Percentiles rank a stretch among this genome's conserved stretches.
phyloP scores from a whole-genome alignment of 2,329 filamentous ascomycete genomes.

The Alternaria postmessia region DNA sequence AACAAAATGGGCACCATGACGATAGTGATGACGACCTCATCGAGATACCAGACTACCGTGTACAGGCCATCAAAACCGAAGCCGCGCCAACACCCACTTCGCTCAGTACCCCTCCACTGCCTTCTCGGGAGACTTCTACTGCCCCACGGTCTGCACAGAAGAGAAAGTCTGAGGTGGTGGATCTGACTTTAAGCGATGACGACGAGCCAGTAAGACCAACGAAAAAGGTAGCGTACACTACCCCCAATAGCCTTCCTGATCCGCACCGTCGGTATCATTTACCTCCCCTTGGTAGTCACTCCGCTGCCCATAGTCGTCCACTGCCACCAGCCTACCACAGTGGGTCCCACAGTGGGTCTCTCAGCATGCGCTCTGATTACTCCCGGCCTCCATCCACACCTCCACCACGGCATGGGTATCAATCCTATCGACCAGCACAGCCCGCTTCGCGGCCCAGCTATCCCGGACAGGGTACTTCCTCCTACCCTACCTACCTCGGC shows the following conservation, averaged over 20 bases:
- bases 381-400: slow-evolving; percentile 35
- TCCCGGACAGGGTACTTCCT: slow-evolving; percentile 36
- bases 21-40: slow-evolving; percentile 57
- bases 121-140: slow-evolving; percentile 54
- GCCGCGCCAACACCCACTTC: slow-evolving; percentile 47
- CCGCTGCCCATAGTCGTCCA: slow-evolving; percentile 29
- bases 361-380: slow-evolving; percentile 26
- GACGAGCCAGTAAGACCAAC: slow-evolving; percentile 53
- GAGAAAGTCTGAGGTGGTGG: slow-evolving; percentile 57
- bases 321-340: slow-evolving; percentile 23
- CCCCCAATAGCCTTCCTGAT: slow-evolving; percentile 48
- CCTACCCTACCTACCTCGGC: slow-evolving; percentile 38
- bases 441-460: slow-evolving; percentile 30
- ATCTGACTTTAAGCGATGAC: slow-evolving; percentile 59
- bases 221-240: slow-evolving; percentile 54
- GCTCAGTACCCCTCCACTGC: slow-evolving; percentile 55
- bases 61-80: slow-evolving; percentile 53
- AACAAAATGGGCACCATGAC: slow-evolving; percentile 50
- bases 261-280: slow-evolving; percentile 40
- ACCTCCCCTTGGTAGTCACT: slow-evolving; percentile 26
- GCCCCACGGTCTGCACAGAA: slow-evolving; percentile 52
- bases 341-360: slow-evolving; percentile 24
- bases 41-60: slow-evolving; percentile 53
- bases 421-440: slow-evolving; percentile 33
- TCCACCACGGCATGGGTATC: slow-evolving; percentile 22